phyloP scores from a whole-genome alignment of 345 rosid genomes.

The Carallia brachiata region DNA sequence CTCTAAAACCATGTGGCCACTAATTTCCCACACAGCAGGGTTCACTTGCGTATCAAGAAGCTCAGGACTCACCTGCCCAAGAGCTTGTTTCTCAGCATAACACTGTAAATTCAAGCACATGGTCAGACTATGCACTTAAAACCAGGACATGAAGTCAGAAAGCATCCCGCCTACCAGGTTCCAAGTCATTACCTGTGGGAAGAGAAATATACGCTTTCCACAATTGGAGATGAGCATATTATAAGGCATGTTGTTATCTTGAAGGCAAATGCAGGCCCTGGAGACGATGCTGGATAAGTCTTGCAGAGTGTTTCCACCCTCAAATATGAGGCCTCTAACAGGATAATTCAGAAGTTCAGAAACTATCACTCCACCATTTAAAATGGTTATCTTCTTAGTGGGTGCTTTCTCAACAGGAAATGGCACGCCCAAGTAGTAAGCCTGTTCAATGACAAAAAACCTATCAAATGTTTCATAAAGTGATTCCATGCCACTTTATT shows the following conservation, averaged over 20 bases:
- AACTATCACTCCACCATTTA: conserved; percentile 51
- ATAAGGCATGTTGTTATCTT: conserved; percentile 84
- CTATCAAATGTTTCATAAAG: neutral
- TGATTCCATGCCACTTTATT: too few species aligned
- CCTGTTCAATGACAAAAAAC: conserved; percentile 38
- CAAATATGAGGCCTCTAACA: conserved; percentile 82
- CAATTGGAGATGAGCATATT: conserved; percentile 79
- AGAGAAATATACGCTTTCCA: conserved; percentile 70
- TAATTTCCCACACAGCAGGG: conserved; percentile 98
- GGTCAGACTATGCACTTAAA: neutral
- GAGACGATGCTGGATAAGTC: conserved; percentile 59
- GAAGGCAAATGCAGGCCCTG: conserved; percentile 77
- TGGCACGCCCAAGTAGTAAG: conserved; percentile 71
- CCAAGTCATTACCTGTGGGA: conserved; percentile 72
- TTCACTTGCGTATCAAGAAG: conserved; percentile 93
- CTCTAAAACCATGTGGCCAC: conserved; percentile 97
- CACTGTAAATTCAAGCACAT: conserved; percentile 46
- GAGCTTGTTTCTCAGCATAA: conserved; percentile 95
- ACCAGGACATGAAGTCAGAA: neutral
- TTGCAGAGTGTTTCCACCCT: conserved; percentile 61
- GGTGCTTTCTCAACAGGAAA: conserved; percentile 91
- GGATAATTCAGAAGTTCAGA: conserved; percentile 72
- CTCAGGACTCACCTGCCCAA: conserved; percentile 78
- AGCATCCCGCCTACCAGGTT: neutral
- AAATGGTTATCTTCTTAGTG: conserved; percentile 47